Base-by-base conservation (phyloP, 176 grass and related monocot species). In the Themeda triandra region DNA sequence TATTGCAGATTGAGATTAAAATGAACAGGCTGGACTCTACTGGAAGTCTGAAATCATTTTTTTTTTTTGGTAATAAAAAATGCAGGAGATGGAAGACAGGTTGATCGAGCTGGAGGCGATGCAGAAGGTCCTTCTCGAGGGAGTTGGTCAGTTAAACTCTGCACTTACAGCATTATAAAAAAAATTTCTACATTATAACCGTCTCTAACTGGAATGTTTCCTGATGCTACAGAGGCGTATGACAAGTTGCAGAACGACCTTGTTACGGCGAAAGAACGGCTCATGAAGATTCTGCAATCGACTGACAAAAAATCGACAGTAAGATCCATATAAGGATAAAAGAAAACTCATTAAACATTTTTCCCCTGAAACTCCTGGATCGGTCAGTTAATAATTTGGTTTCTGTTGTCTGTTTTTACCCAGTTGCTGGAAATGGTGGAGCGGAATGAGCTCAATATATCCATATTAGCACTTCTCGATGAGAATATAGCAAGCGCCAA, bases 381-480 rank as follows among this genome's bases (percentile, higher is more conserved):
- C 56, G 2, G 21, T 62, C 24, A 28, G 10, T 63, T 63, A 58
- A 45, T 51, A 2, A 6, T 27, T 79, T 23, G 73, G 39, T 27
- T 45, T 8, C 53, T 53, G 46, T 32, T 40, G 27, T 69, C 15
- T 79, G 1, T 15, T 40, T 25, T 33, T 83, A 10, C 39, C 3
- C 85, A 98, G 96, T 68, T 98, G 62, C 87, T 98, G 33, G 89
- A 95, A 27, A 92, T 95, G 96, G 91, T 98, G 1, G 96, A 95
- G 80, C 82, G 81, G 72, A 98, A 98, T 58, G 93, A 98, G 86
- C 87, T 98, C 12, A 98, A 89, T 78, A 88, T 92, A 76, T 90
- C 91, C 66, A 66, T 98, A 54, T 23, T 98, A 41, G 76, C 87
- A 6, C 87, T 98, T 77, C 89, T 98, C 0, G 96, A 98, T 25